Base-by-base conservation (phyloP, 2,329 filamentous ascomycete genomes). In the Pezicula rhizophila region DNA sequence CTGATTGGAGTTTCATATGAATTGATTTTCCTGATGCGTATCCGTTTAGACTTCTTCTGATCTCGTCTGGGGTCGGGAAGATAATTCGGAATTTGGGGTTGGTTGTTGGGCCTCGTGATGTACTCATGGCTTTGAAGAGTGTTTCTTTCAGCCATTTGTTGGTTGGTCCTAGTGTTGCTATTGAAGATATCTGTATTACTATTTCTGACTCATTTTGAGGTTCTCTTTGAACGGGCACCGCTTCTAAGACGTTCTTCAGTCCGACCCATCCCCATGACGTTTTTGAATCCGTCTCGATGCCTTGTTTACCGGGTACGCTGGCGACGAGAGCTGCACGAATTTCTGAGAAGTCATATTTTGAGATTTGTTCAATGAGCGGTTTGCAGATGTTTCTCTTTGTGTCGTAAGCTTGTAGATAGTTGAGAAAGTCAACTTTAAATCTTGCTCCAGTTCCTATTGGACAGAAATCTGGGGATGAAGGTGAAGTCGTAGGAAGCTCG, bases 1-100 rank as follows among this genome's bases (percentile, higher is more conserved):
- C 57, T 1, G 82, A 87, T 56, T 87, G 78, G 2, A 83, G 79
- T 62, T 89, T 93, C 59, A 83, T 88, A 61, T 95, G 89, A 48
- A 96, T 93, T 0, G 89, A 92, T 2, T 68, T 77, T 0, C 90
- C 90, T 0, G 88, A 88, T 2, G 60, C 66, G 61, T 95, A 95
- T 5, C 90, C 90, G 59, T 90, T 85, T 0, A 95, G 64, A 0
- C 85, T 91, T 37, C 71, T 72, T 14, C 88, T 79, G 49, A 96
- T 86, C 62, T 95, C 89, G 46, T 87, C 77, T 0, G 85, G 73
- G 0, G 89, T 92, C 0, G 90, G 90, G 57, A 92, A 96, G 4
- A 96, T 77, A 34, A 96, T 74, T 44, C 82, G 85, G 67, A 86
- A 84, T 4, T 67, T 71, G 1, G 82, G 76, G 17, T 66, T 67